These are phyloP conservation scores for Nigrospora sphaerica DNA, from an alignment of 2,329 filamentous ascomycete genomes.

Conservation along the genomic window DNA sequence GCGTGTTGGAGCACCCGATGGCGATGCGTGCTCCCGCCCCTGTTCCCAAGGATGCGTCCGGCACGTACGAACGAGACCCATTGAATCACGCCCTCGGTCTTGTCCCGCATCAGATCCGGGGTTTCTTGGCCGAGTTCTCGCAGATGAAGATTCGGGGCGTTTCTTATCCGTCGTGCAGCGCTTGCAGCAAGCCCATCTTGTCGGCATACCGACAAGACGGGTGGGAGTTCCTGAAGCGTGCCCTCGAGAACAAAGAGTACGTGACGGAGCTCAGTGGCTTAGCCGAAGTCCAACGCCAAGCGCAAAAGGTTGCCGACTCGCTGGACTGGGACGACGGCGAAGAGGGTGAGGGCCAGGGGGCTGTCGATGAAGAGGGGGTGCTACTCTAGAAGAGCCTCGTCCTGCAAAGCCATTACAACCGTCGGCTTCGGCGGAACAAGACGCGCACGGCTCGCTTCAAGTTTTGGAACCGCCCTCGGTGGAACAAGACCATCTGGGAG, in stretches of 20 bases:
- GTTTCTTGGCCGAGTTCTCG: conserved; percentile 67
- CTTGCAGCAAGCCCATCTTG: conserved; percentile 66
- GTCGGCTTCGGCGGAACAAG: conserved; percentile 10
- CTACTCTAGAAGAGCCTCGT: conserved; percentile 19
- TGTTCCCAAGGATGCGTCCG: conserved; percentile 25
- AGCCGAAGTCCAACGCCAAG: conserved; percentile 24
- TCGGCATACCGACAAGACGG: conserved; percentile 59
- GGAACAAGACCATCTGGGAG: conserved; percentile 12
- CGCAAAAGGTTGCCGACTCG: conserved; percentile 17
- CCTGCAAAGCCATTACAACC: background rate
- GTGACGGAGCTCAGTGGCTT: conserved; percentile 59
- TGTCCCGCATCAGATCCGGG: conserved; percentile 74
- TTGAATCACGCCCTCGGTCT: conserved; percentile 56
- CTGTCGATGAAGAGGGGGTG: conserved; percentile 24
- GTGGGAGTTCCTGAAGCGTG: conserved; percentile 72
- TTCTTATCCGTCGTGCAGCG: conserved; percentile 75
- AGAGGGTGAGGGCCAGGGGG: conserved; percentile 17
- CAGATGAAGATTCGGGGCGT: conserved; percentile 67
- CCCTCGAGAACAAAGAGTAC: conserved; percentile 68
- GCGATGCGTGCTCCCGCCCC: conserved; percentile 57
- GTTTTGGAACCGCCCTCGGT: conserved; percentile 16
- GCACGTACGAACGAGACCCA: conserved; percentile 46
- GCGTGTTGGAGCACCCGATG: conserved; percentile 78
- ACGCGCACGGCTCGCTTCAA: conserved; percentile 14
- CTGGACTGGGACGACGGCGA: conserved; percentile 26